A percentile compares a stretch with the other conserved stretches of the same genome.
These are phyloP conservation scores for Spatholobus suberectus DNA, from an alignment of 306 rosid species.

Conservation along the genomic window DNA sequence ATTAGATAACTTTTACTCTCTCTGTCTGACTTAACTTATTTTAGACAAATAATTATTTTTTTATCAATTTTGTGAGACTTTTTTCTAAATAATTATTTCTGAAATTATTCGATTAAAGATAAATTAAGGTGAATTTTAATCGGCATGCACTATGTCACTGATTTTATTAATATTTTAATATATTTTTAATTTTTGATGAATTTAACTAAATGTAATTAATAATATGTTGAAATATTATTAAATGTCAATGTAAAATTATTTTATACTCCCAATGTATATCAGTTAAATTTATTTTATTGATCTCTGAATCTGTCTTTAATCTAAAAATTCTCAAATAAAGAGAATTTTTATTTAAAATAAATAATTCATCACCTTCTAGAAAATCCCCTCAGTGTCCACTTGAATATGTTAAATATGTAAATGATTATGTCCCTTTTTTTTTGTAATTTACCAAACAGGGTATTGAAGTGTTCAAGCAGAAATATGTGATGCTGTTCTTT, in stretches of 20 bases:
- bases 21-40: neutral
- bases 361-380: neutral
- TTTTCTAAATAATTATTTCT: neutral
- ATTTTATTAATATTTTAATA: too few relatives aligned
- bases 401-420: neutral
- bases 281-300: neutral
- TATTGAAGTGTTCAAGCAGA: constrained; percentile 43
- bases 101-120: neutral
- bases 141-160: neutral
- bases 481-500: constrained; percentile 41
- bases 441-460: constrained; percentile 25
- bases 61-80: neutral
- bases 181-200: too few relatives aligned
- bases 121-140: neutral
- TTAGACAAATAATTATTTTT: neutral
- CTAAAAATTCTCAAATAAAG: neutral
- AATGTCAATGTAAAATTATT: too few relatives aligned
- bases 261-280: too few relatives aligned
- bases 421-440: neutral
- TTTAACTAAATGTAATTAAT: too few relatives aligned
- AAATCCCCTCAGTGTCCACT: neutral
- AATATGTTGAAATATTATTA: too few relatives aligned
- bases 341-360: neutral
- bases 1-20: neutral
- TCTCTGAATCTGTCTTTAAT: neutral